Conservation (phyloP, 2,329 filamentous ascomycete genomes). For the Allantophomopsis cytisporea region DNA sequence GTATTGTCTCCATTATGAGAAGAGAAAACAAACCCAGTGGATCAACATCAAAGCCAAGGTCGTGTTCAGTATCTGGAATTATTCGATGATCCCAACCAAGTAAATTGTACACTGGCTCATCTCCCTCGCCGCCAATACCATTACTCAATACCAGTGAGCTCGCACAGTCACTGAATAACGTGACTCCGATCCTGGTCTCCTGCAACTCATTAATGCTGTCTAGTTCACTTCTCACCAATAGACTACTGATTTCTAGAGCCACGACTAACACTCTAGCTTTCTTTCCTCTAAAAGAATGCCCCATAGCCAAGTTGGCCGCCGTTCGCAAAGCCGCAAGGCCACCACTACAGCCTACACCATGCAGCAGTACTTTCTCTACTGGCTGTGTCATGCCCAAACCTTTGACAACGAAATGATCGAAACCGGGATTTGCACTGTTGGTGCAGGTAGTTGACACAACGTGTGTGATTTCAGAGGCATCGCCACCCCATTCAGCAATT, state of each 20-base stretch:
- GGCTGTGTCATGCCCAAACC: constrained; percentile 38
- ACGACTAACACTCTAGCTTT: constrained; percentile 52
- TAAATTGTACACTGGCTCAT: constrained; percentile 37
- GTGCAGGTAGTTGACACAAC: constrained; percentile 57
- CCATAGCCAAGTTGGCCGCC: constrained; percentile 52
- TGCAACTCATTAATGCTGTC: constrained; percentile 45
- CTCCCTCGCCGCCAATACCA: constrained; percentile 30
- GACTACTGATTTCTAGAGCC: constrained; percentile 48
- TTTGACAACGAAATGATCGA: constrained; percentile 50
- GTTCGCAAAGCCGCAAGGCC: constrained; percentile 48
- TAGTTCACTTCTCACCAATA: constrained; percentile 49
- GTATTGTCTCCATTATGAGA: constrained; percentile 1
- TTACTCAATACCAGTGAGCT: constrained; percentile 53
- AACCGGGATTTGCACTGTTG: constrained; percentile 55
- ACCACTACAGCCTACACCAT: constrained; percentile 53
- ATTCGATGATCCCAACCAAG: constrained; percentile 52
- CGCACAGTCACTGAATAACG: constrained; percentile 59
- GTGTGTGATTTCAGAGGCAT: constrained; percentile 44
- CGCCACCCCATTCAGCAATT: constrained; percentile 36
- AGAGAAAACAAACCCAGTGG: constrained; percentile 32
- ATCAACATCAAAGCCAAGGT: constrained; percentile 53
- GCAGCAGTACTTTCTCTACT: constrained; percentile 52
- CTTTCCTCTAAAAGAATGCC: constrained; percentile 40
- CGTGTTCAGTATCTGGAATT: constrained; percentile 44
- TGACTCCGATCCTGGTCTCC: constrained; percentile 49